phyloP scores from a whole-genome alignment of 2,329 filamentous ascomycete species.

The Botrytis deweyae region DNA sequence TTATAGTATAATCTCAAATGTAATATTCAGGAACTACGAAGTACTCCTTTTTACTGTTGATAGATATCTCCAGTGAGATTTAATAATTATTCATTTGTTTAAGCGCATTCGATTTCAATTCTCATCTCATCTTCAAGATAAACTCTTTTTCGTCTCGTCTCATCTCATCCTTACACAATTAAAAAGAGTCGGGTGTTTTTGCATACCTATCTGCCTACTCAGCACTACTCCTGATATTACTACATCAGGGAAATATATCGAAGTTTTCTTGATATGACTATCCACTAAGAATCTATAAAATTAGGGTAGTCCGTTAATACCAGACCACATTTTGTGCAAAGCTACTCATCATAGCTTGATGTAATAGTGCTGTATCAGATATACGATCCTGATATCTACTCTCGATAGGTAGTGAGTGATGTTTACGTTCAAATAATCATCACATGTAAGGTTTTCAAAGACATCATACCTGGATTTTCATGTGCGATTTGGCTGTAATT shows the following conservation, averaged over 20 bases:
- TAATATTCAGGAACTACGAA: background rate
- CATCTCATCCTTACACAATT: background rate
- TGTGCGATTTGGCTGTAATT: background rate
- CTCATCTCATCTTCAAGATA: background rate
- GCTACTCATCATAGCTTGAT: background rate
- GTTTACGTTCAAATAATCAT: background rate
- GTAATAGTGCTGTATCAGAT: background rate
- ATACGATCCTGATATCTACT: background rate
- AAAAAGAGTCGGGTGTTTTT: background rate
- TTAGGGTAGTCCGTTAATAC: background rate
- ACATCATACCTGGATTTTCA: background rate
- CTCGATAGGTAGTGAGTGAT: background rate
- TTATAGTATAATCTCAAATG: conserved; percentile 3
- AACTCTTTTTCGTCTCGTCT: background rate
- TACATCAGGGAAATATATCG: background rate
- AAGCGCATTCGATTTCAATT: background rate
- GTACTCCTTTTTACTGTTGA: background rate
- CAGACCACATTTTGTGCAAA: background rate
- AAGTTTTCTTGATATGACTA: background rate
- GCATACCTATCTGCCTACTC: background rate
- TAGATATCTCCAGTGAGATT: background rate
- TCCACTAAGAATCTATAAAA: background rate
- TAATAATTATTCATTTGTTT: background rate
- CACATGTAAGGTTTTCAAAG: background rate
- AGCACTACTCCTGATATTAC: background rate